phyloP scores from a whole-genome alignment of 495 filamentous ascomycete species.

The Neurospora sp. region DNA sequence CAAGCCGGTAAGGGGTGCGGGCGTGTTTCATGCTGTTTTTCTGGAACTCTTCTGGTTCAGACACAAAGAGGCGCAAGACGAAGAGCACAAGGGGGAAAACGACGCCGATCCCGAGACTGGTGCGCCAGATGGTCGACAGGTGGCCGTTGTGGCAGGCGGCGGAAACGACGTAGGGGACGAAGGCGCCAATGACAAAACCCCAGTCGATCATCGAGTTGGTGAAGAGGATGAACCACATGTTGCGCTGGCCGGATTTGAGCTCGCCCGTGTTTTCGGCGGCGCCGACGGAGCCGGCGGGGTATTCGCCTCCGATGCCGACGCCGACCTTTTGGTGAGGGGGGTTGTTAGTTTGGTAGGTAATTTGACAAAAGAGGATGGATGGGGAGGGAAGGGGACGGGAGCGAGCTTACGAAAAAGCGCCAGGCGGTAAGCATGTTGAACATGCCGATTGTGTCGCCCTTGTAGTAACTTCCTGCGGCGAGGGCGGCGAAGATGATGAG shows the following conservation, averaged over 20 bases:
- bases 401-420: constrained; percentile 62
- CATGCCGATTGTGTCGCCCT: constrained; percentile 54
- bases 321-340: constrained; percentile 24
- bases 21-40: constrained; percentile 41
- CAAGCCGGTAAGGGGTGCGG: constrained; percentile 46
- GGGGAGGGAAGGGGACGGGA: constrained; percentile 33
- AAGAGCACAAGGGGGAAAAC: constrained; percentile 69
- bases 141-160: constrained; percentile 59
- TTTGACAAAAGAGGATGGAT: neutral
- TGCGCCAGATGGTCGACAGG: constrained; percentile 63
- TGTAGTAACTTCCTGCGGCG: constrained; percentile 62
- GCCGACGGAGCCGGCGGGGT: constrained; percentile 79
- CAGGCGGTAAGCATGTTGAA: constrained; percentile 77
- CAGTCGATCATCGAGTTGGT: constrained; percentile 83
- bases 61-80: constrained; percentile 61
- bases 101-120: constrained; percentile 60
- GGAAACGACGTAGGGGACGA: constrained; percentile 62
- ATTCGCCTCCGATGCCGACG: constrained; percentile 61
- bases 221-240: constrained; percentile 88
- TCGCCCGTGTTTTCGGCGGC: constrained; percentile 78
- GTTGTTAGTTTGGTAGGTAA: constrained; percentile 2
- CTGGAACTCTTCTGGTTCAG: constrained; percentile 78
- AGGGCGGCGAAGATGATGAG: constrained; percentile 80
- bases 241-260: constrained; percentile 66
- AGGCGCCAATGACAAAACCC: constrained; percentile 65